Evolutionary conservation across 2,329 filamentous ascomycete genomes (phyloP).

Genomic region (Myriosclerotinia scirpicola): DNA sequence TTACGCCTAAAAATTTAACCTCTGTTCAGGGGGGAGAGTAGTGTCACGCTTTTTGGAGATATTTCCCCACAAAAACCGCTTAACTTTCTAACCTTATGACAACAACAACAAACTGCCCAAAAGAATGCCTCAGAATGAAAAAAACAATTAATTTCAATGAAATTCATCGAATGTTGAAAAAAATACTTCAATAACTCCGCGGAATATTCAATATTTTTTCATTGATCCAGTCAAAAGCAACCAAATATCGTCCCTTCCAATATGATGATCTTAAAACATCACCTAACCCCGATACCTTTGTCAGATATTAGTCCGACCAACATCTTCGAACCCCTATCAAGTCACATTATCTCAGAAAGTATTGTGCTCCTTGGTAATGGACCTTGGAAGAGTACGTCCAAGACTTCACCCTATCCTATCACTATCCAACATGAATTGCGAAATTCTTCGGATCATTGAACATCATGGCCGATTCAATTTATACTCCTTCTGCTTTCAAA

Average conservation of each 20-base stretch:
- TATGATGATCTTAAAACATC: slow-evolving; percentile 8
- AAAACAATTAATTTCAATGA: too few species aligned
- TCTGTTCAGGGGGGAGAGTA: not conserved
- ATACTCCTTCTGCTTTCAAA: slow-evolving; percentile 19
- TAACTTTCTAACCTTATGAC: not conserved
- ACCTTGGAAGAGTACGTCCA: not conserved
- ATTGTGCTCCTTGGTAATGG: not conserved
- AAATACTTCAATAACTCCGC: slow-evolving; percentile 1
- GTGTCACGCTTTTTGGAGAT: not conserved
- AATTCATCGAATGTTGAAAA: not conserved
- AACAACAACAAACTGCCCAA: not conserved
- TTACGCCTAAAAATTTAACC: too few species aligned
- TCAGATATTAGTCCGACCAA: slow-evolving; percentile 21
- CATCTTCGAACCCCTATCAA: slow-evolving; percentile 22
- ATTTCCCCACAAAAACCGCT: slow-evolving; percentile 10
- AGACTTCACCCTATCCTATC: slow-evolving; percentile 6
- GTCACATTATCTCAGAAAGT: slow-evolving; percentile 7
- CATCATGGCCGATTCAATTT: slow-evolving; percentile 1
- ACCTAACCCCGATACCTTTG: slow-evolving; percentile 17
- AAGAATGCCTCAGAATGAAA: not conserved
- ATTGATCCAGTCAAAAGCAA: slow-evolving; percentile 1
- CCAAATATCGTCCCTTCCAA: not conserved
- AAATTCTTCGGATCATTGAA: not conserved
- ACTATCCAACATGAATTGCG: not conserved
- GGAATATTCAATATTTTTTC: not conserved